phyloP scores from a whole-genome alignment of 495 filamentous ascomycete species.

The Tuber umbilicatum region DNA sequence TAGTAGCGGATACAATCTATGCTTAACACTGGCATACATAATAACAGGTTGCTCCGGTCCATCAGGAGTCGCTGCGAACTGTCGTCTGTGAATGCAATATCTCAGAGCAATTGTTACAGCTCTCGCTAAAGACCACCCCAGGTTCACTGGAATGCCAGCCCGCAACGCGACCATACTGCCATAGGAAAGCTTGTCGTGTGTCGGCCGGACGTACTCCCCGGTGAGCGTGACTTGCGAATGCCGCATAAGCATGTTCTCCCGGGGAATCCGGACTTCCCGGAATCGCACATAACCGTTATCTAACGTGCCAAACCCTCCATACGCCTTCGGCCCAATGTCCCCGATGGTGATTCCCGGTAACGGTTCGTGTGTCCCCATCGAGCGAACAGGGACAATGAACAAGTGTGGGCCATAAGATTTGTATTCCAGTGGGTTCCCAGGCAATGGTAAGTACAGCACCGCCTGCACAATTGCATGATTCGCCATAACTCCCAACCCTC shows the following conservation, averaged over 20 bases:
- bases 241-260: conserved; percentile 61
- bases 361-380: conserved; percentile 62
- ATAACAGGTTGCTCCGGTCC: conserved; percentile 59
- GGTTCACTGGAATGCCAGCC: conserved; percentile 61
- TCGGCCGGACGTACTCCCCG: conserved; percentile 57
- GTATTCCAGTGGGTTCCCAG: conserved; percentile 31
- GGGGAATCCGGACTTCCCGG: conserved; percentile 63
- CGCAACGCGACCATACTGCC: conserved; percentile 69
- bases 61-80: conserved; percentile 51
- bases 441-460: conserved; percentile 26
- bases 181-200: conserved; percentile 59
- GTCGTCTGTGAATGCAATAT: conserved; percentile 61
- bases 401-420: conserved; percentile 66
- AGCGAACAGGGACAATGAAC: conserved; percentile 68
- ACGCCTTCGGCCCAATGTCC: conserved; percentile 69
- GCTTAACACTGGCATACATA: conserved; percentile 71
- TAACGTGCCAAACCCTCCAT: conserved; percentile 59
- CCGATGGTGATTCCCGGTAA: conserved; percentile 64
- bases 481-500: conserved; percentile 57
- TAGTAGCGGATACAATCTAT: conserved; percentile 60
- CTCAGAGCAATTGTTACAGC: conserved; percentile 69
- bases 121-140: conserved; percentile 60
- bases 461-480: conserved; percentile 73
- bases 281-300: conserved; percentile 72
- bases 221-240: conserved; percentile 58